Evolutionary conservation across 163 green algal species (phyloP).

Genomic region (Scenedesmus sp.): DNA sequence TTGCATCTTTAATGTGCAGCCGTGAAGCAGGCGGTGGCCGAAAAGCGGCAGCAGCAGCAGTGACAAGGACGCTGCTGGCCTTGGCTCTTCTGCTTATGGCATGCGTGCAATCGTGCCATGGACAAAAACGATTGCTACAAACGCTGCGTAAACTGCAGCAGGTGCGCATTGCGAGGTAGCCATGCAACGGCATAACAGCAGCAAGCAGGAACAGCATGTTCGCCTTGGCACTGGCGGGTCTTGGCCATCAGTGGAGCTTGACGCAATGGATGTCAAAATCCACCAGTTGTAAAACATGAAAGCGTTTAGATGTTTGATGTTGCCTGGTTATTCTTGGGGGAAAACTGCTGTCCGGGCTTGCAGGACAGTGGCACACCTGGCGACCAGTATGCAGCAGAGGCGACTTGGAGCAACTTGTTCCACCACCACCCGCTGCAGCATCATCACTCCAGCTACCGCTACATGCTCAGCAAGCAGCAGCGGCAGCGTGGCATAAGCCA

Average conservation of each 20-base stretch:
- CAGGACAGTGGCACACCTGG: not conserved
- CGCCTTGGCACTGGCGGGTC: too few species aligned
- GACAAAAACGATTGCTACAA: not conserved
- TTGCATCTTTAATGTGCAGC: not conserved
- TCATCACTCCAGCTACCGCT: slow-evolving; percentile 33
- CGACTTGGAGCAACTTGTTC: slow-evolving; percentile 33
- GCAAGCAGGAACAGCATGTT: too few species aligned
- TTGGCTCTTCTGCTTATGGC: not conserved
- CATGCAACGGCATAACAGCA: not conserved
- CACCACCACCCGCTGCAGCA: slow-evolving; percentile 40
- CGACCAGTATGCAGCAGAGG: slow-evolving; percentile 18
- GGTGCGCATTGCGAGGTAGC: not conserved
- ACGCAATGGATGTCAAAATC: too few species aligned
- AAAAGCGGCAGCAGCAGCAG: slow-evolving; percentile 20
- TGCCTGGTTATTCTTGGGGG: too few species aligned
- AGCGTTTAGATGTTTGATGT: too few species aligned
- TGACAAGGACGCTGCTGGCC: not conserved
- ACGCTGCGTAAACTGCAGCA: slow-evolving; percentile 3
- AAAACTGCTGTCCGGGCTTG: not conserved
- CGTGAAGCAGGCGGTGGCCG: not conserved
- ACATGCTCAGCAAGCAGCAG: slow-evolving; percentile 49
- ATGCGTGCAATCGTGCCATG: not conserved
- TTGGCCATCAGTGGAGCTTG: too few species aligned
- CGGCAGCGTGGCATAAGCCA: slow-evolving; percentile 44
- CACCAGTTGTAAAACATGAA: too few species aligned